Percentiles rank a stretch among this genome's conserved stretches.
Conservation (phyloP, 345 rosid species). For the Moricandia moricandioides region DNA sequence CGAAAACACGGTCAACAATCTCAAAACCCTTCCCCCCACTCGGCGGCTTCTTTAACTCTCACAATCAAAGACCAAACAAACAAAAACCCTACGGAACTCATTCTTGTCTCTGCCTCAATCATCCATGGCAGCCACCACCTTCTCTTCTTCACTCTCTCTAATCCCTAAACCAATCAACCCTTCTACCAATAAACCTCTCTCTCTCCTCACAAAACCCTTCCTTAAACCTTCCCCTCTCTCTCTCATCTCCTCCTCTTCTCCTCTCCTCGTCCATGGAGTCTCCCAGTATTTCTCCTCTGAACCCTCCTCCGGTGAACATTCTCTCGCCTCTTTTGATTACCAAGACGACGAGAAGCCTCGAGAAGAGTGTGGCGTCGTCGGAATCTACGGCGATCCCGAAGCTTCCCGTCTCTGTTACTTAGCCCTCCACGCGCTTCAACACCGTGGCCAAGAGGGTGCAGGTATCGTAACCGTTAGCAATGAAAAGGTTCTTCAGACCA, state of each 20-base stretch:
- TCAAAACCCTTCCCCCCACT: constrained; percentile 15
- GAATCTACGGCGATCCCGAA: constrained; percentile 79
- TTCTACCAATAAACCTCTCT: constrained; percentile 13
- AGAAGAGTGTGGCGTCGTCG: constrained; percentile 92
- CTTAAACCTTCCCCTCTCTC: constrained; percentile 40
- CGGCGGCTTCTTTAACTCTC: neutral
- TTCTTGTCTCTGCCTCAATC: neutral
- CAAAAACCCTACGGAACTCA: constrained; percentile 11
- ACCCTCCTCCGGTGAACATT: constrained; percentile 26
- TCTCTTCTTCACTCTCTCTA: constrained; percentile 34
- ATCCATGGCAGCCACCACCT: constrained; percentile 46
- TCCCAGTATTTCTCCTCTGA: constrained; percentile 48
- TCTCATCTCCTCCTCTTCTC: constrained; percentile 30
- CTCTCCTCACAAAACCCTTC: constrained; percentile 42
- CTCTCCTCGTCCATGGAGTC: constrained; percentile 20
- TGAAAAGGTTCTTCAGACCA: constrained; percentile 59
- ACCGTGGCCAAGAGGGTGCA: constrained; percentile 93
- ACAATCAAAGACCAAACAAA: neutral
- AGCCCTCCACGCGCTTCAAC: constrained; percentile 89
- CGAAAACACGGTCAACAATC: neutral
- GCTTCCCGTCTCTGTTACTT: constrained; percentile 84
- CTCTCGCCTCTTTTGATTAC: constrained; percentile 31
- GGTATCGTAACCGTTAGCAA: constrained; percentile 77
- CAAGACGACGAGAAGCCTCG: constrained; percentile 69
- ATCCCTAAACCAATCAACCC: constrained; percentile 30